Percentiles rank a stretch among this genome's conserved stretches.
These are phyloP conservation scores for Mycena leptocephala DNA, from an alignment of 768 basidiomycete genomes.

Conservation along the genomic window DNA sequence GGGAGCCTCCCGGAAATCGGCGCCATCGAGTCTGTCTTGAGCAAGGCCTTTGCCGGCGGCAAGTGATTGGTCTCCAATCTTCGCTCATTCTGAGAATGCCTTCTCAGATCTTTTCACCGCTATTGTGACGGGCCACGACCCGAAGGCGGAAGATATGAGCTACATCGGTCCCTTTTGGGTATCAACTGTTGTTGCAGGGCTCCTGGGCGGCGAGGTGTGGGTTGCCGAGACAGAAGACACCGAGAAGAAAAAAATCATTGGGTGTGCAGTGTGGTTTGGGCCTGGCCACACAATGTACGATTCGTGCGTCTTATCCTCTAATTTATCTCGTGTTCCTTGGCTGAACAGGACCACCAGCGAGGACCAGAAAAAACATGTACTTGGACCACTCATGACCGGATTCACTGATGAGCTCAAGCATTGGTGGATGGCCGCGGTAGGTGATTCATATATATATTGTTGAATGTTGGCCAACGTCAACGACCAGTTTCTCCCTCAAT, in stretches of 20 bases:
- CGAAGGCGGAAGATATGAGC: background rate
- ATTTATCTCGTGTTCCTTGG: background rate
- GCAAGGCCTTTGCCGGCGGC: background rate
- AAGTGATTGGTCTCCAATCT: too few species aligned
- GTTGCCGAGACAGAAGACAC: conserved; percentile 3
- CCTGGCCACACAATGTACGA: conserved; percentile 19
- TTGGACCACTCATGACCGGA: conserved; percentile 6
- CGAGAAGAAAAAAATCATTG: conserved; percentile 9
- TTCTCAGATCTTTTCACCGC: conserved; percentile 12
- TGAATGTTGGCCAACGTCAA: background rate
- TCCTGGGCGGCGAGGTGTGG: conserved; percentile 20
- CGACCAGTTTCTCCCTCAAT: background rate
- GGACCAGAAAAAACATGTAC: conserved; percentile 4
- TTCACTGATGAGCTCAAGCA: background rate
- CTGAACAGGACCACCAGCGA: background rate
- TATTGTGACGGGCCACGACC: conserved; percentile 8
- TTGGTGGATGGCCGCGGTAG: background rate
- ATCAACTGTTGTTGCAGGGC: background rate
- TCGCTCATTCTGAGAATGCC: too few species aligned
- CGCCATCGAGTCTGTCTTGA: background rate
- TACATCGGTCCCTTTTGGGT: background rate
- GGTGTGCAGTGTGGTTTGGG: conserved; percentile 20
- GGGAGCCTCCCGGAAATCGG: background rate
- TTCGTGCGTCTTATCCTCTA: background rate
- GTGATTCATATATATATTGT: too few species aligned